Conservation (phyloP, 345 rosid species). For the Jatropha curcas region DNA sequence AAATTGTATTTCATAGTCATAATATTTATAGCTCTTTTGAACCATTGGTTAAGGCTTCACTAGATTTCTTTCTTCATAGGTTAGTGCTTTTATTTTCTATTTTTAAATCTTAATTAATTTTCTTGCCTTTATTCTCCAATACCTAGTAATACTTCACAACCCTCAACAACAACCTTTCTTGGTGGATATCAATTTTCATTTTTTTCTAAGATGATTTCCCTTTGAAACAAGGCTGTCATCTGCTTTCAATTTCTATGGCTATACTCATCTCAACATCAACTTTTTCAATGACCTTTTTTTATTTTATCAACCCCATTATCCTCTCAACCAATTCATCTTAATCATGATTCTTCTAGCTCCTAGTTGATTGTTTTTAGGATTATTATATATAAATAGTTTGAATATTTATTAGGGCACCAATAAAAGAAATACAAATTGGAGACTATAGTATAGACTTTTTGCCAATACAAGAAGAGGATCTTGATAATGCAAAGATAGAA, state of each 20-base stretch:
- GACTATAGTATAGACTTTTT: slow-evolving; percentile 7
- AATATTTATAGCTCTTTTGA: neutral
- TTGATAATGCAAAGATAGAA: slow-evolving; percentile 1
- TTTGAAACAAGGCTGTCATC: slow-evolving; percentile 45
- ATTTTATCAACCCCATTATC: slow-evolving; percentile 38
- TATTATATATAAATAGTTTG: slow-evolving; percentile 17
- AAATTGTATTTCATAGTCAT: too few relatives aligned
- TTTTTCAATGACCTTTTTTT: slow-evolving; percentile 23
- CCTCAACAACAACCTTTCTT: slow-evolving; percentile 41
- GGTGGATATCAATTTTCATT: slow-evolving; percentile 37
- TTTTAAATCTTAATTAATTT: neutral
- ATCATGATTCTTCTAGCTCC: slow-evolving; percentile 31
- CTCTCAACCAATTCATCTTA: slow-evolving; percentile 29
- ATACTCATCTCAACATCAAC: slow-evolving; percentile 50
- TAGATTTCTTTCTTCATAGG: slow-evolving; percentile 34
- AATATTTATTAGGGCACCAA: slow-evolving; percentile 33
- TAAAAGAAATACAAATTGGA: slow-evolving; percentile 12
- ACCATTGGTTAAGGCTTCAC: slow-evolving; percentile 17
- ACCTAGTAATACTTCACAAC: slow-evolving; percentile 23
- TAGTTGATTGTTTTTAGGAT: slow-evolving; percentile 20
- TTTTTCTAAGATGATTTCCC: slow-evolving; percentile 35
- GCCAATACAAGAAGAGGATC: slow-evolving; percentile 14
- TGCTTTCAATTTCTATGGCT: slow-evolving; percentile 49
- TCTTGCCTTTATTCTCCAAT: slow-evolving; percentile 34
- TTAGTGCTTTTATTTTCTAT: slow-evolving; percentile 22